Base-by-base conservation (phyloP, 2,329 filamentous ascomycete species). In the Camillea tinctor region DNA sequence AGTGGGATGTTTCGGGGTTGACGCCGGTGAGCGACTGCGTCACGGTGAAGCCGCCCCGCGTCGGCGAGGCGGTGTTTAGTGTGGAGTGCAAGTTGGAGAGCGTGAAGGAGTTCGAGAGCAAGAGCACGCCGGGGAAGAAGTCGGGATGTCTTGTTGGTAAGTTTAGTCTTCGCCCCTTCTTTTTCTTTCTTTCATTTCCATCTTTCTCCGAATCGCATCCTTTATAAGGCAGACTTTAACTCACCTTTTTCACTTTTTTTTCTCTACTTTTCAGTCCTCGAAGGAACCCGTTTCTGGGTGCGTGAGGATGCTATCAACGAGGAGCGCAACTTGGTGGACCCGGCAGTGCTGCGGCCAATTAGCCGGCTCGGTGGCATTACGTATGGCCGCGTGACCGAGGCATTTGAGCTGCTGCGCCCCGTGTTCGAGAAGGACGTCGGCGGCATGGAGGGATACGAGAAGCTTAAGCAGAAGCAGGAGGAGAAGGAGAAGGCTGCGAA, bases 251-350 rank as follows among this genome's bases (percentile, higher is more conserved):
- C n/a, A n/a, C n/a, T 30, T 13, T 30, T 30, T 13, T 30, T 30
- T 13, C 13, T 30, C 26, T 30, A 6, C 26, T 30, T 30, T 30
- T 30, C 26, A 44, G 83, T 96, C 36, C 80, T 97, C 13, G 92
- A 97, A 77, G 94, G 92, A 0, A 88, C 90, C 36, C 82, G 88
- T 24, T 97, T 97, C 72, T 97, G 93, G 92, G 92, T 88, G 1
- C 79, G 93, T 56, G 92, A 96, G 73, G 94, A 97, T 76, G 93
- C 93, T 2, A 79, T 97, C 62, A 91, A 96, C 68, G 86, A 91
- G 71, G 88, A 92, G 8, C 84, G 81, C 70, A 92, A 87, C 66
- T 69, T 91, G 50, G 80, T 98, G 59, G 90, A 96, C 74, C 86
- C 91, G 11, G 83, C 88, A 77, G 81, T 96, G 8, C 76, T 97